phyloP scores from a whole-genome alignment of 208 protist species.

The Trypanosoma platydactyli region DNA sequence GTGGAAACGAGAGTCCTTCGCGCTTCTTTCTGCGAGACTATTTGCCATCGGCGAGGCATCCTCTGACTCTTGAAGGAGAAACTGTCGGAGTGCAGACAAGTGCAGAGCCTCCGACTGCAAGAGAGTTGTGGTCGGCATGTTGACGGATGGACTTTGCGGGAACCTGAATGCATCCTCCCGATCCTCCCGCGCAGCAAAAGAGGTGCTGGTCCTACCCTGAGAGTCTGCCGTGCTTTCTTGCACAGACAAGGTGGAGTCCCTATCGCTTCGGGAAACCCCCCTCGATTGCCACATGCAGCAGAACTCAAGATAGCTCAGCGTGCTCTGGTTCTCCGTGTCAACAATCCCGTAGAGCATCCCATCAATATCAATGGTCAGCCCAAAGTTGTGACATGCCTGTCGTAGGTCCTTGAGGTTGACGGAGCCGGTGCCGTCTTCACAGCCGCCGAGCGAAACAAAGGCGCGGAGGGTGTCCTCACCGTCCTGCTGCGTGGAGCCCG shows the following conservation, averaged over 20 bases:
- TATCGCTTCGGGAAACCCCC: neutral
- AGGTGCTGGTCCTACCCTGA: neutral
- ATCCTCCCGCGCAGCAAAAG: neutral
- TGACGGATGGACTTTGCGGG: neutral
- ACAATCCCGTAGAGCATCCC: slow-evolving; percentile 45
- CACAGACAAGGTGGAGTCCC: neutral
- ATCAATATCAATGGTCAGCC: slow-evolving; percentile 81
- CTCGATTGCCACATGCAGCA: slow-evolving; percentile 49
- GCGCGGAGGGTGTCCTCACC: slow-evolving; percentile 71
- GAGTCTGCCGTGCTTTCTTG: slow-evolving; percentile 2
- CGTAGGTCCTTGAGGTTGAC: slow-evolving; percentile 48
- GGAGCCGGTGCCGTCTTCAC: slow-evolving; percentile 62
- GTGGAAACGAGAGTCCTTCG: neutral
- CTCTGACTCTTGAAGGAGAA: slow-evolving; percentile 41
- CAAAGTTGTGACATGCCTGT: slow-evolving; percentile 62
- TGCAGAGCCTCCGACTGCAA: slow-evolving; percentile 54
- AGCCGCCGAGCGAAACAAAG: slow-evolving; percentile 80
- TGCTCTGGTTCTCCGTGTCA: slow-evolving; percentile 51
- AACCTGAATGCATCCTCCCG: slow-evolving; percentile 7
- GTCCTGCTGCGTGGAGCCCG: slow-evolving; percentile 21
- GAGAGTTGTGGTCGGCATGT: neutral
- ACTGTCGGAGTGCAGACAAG: slow-evolving; percentile 51
- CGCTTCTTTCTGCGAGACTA: neutral
- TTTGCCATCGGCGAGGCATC: neutral
- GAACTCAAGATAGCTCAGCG: slow-evolving; percentile 74